Conservation (phyloP, 1,284 basidiomycete genomes). For the Cystodermella granulosa region DNA sequence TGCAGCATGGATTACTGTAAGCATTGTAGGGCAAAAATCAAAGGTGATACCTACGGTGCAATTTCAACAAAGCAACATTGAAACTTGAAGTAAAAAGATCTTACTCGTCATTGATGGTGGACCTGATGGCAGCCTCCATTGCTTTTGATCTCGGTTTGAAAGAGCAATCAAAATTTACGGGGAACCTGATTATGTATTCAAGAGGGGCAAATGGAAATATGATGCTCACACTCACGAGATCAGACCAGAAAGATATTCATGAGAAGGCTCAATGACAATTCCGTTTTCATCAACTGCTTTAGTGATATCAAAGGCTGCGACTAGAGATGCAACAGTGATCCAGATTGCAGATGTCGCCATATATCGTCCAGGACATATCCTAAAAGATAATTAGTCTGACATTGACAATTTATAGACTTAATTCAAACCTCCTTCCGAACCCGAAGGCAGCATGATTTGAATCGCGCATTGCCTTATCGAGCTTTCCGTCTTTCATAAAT, state of each 20-base stretch:
- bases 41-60: too few relatives aligned
- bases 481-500: conserved; percentile 6
- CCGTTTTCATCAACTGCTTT: conserved; percentile 24
- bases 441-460: conserved; percentile 2
- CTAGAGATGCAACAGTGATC: conserved; percentile 30
- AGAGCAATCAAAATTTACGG: conserved; percentile 28
- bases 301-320: conserved; percentile 32
- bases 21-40: too few relatives aligned
- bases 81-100: too few relatives aligned
- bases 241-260: conserved; percentile 15
- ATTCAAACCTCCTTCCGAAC: conserved; percentile 2
- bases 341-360: conserved; percentile 30
- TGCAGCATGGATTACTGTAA: too few relatives aligned
- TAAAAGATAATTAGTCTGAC: conserved; percentile 3
- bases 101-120: neutral
- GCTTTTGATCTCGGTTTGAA: conserved; percentile 28
- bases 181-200: conserved; percentile 26
- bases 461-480: neutral
- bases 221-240: conserved; percentile 10
- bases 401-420: neutral
- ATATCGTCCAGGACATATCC: conserved; percentile 33
- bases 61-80: too few relatives aligned
- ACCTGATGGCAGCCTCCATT: conserved; percentile 5
- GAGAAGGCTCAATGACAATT: conserved; percentile 20
- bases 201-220: neutral